These are phyloP conservation scores for Tetrahymena malaccensis DNA, from an alignment of 73 alveolate genomes.

Conservation along the genomic window DNA sequence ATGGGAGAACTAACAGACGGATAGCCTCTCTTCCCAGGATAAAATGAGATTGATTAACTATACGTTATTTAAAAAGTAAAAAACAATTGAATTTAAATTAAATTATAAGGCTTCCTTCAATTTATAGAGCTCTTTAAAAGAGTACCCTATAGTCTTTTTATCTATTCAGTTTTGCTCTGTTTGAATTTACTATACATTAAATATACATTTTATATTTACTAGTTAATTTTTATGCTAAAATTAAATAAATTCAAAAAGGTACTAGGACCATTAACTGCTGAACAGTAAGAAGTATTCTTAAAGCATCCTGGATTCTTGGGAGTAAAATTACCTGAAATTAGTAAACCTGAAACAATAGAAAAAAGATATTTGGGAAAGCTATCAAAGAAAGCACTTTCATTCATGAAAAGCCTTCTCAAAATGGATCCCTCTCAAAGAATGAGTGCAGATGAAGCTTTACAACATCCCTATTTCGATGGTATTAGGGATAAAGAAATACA, in stretches of 20 bases:
- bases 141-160: too few species aligned
- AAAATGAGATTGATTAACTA: constrained; percentile 67
- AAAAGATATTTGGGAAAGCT: constrained; percentile 82
- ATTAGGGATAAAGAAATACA: constrained; percentile 6
- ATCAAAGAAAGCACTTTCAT: constrained; percentile 60
- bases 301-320: constrained; percentile 76
- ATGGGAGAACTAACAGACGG: constrained; percentile 90
- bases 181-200: too few species aligned
- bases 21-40: constrained; percentile 79
- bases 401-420: constrained; percentile 68
- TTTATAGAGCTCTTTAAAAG: too few species aligned
- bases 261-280: constrained; percentile 76
- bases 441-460: constrained; percentile 71
- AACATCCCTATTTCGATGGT: constrained; percentile 71
- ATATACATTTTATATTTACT: too few species aligned
- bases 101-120: too few species aligned
- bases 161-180: too few species aligned
- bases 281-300: constrained; percentile 64
- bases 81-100: too few species aligned
- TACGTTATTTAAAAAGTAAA: constrained; percentile 45
- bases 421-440: constrained; percentile 86
- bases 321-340: constrained; percentile 70
- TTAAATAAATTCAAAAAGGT: constrained; percentile 32
- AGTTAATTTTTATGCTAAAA: too few species aligned
- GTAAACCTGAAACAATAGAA: constrained; percentile 87